phyloP scores from a whole-genome alignment of 345 rosid species.

The Iberis pinnata region DNA sequence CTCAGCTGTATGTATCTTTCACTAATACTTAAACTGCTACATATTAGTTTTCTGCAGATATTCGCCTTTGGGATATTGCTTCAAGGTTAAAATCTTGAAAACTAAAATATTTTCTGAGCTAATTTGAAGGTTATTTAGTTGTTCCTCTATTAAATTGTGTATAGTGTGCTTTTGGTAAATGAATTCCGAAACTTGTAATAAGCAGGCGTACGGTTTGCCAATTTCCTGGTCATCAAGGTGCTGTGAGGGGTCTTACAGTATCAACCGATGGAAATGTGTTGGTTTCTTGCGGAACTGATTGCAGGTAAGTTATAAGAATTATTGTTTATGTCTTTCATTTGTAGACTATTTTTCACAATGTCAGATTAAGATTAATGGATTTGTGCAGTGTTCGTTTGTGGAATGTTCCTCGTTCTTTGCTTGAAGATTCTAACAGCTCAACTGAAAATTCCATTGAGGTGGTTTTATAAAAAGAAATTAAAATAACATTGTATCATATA shows the following conservation, averaged over 20 bases:
- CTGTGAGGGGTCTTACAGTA: conserved; percentile 77
- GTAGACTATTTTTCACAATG: neutral
- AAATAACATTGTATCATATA: neutral
- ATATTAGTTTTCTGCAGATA: conserved; percentile 46
- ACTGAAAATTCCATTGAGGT: conserved; percentile 50
- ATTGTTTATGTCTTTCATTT: neutral
- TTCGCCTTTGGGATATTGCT: conserved; percentile 92
- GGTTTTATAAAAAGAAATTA: conserved; percentile 9
- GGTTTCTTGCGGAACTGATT: conserved; percentile 86
- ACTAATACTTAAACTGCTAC: neutral
- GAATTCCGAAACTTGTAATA: conserved; percentile 11
- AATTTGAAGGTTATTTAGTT: neutral
- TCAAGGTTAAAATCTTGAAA: conserved; percentile 44
- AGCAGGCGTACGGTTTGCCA: conserved; percentile 79
- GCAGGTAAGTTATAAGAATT: conserved; percentile 50
- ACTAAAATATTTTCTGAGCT: neutral
- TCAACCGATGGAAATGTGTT: conserved; percentile 78
- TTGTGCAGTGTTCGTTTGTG: conserved; percentile 80
- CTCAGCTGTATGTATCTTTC: no score
- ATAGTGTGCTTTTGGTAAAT: conserved; percentile 7
- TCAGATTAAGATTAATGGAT: neutral
- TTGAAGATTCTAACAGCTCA: conserved; percentile 40
- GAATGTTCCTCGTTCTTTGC: conserved; percentile 72
- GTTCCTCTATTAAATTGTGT: neutral
- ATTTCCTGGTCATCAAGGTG: conserved; percentile 94